Conservation (phyloP, 768 basidiomycete genomes). For the Phanerochaete carnosa region DNA sequence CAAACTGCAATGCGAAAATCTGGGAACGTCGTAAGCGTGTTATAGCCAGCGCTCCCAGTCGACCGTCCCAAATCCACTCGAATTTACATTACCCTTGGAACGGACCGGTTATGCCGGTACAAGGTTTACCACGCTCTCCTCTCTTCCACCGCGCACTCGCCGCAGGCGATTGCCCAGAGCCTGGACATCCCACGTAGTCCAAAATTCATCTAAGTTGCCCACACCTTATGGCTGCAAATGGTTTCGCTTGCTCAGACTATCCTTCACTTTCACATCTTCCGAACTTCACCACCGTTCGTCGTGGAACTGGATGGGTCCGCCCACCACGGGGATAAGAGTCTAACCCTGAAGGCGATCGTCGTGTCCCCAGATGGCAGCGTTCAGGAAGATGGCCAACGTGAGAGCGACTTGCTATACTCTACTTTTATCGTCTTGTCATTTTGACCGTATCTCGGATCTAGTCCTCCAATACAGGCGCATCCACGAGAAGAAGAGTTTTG, state of each 20-base stretch:
- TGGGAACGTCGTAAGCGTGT: not conserved
- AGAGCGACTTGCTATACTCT: not conserved
- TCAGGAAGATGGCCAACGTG: not conserved
- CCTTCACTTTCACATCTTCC: not conserved
- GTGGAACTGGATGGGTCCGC: no score
- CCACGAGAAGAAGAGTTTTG: not conserved
- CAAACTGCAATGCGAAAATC: not conserved
- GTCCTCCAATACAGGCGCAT: not conserved
- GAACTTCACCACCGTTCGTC: no score
- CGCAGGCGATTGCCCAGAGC: no score
- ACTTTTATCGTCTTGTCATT: not conserved
- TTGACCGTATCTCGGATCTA: not conserved
- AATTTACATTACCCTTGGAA: not conserved
- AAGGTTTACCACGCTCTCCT: not conserved
- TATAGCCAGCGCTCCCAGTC: not conserved
- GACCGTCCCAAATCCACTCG: not conserved
- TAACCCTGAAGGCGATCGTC: not conserved
- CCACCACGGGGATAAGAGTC: not conserved
- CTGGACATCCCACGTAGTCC: not conserved
- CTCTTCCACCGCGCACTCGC: not conserved
- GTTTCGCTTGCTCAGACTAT: not conserved
- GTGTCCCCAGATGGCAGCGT: not conserved
- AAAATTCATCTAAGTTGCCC: not conserved
- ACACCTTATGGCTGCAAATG: not conserved
- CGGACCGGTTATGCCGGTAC: not conserved